phyloP scores from a whole-genome alignment of 768 basidiomycete species.

The Leccinellum rugosiceps region DNA sequence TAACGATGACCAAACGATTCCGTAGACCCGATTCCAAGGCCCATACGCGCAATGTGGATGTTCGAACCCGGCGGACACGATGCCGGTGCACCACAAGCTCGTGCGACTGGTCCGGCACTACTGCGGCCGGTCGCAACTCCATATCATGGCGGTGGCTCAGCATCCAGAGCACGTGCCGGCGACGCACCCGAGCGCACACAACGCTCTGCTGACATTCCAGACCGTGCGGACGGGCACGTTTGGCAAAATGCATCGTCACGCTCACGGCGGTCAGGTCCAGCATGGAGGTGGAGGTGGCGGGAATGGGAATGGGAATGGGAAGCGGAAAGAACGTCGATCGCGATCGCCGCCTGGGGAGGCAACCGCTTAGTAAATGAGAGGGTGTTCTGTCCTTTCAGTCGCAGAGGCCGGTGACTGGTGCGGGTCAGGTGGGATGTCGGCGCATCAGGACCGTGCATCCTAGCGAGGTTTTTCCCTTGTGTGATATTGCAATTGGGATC shows the following conservation, averaged over 20 bases:
- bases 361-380: neutral
- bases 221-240: conserved; percentile 21
- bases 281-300: neutral
- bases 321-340: neutral
- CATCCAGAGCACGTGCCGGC: conserved; percentile 40
- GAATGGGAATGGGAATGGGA: neutral
- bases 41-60: conserved; percentile 63
- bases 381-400: neutral
- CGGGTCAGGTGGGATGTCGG: no score
- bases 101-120: conserved; percentile 30
- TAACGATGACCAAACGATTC: conserved; percentile 7
- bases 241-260: conserved; percentile 5
- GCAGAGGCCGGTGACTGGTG: no score
- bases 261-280: neutral
- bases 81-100: conserved; percentile 43
- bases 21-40: conserved; percentile 42
- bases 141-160: conserved; percentile 23
- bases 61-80: conserved; percentile 41
- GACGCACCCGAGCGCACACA: conserved; percentile 58
- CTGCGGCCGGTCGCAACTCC: conserved; percentile 26
- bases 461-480: no score
- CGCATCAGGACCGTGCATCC: no score
- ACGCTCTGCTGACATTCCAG: conserved; percentile 39
- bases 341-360: neutral
- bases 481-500: no score